Percentiles rank a stretch among this genome's conserved stretches.
Evolutionary conservation across 345 rosid species (phyloP).

Genomic region (Brassica carinata): DNA sequence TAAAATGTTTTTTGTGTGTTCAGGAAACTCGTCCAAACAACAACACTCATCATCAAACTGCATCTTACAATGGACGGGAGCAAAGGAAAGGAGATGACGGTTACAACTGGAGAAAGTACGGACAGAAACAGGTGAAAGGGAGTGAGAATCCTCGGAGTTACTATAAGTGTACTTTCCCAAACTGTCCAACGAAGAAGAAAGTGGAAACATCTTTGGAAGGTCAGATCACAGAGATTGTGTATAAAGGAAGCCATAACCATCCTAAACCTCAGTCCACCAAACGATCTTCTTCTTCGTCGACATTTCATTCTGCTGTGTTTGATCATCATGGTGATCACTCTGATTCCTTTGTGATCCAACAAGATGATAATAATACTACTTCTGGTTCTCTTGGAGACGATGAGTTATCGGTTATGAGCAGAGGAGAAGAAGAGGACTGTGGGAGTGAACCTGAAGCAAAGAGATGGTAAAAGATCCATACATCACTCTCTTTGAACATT

Average conservation of each 20-base stretch:
- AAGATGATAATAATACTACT: slow-evolving; percentile 69
- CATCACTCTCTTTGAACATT: neutral
- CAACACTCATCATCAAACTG: slow-evolving; percentile 25
- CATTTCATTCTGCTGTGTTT: slow-evolving; percentile 40
- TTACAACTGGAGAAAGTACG: slow-evolving; percentile 7
- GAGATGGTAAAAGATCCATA: slow-evolving; percentile 60
- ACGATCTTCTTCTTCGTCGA: slow-evolving; percentile 51
- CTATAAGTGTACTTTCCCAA: slow-evolving; percentile 86
- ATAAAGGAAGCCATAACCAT: slow-evolving; percentile 94
- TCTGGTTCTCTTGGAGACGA: slow-evolving; percentile 77
- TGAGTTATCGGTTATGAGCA: slow-evolving; percentile 65
- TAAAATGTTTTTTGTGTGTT: neutral
- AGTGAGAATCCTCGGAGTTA: slow-evolving; percentile 98
- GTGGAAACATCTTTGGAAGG: slow-evolving; percentile 88
- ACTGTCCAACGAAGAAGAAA: slow-evolving; percentile 90
- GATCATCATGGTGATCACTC: slow-evolving; percentile 30
- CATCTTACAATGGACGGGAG: slow-evolving; percentile 44
- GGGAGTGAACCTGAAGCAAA: slow-evolving; percentile 74
- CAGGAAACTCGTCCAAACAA: slow-evolving; percentile 26
- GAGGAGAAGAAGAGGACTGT: slow-evolving; percentile 56
- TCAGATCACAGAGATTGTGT: slow-evolving; percentile 88
- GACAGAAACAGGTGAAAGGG: too few relatives aligned
- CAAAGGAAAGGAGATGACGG: slow-evolving; percentile 84
- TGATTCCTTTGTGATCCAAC: slow-evolving; percentile 56
- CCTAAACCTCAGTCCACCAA: slow-evolving; percentile 77